phyloP scores from a whole-genome alignment of 2,329 filamentous ascomycete species.

The Fusarium foetens region DNA sequence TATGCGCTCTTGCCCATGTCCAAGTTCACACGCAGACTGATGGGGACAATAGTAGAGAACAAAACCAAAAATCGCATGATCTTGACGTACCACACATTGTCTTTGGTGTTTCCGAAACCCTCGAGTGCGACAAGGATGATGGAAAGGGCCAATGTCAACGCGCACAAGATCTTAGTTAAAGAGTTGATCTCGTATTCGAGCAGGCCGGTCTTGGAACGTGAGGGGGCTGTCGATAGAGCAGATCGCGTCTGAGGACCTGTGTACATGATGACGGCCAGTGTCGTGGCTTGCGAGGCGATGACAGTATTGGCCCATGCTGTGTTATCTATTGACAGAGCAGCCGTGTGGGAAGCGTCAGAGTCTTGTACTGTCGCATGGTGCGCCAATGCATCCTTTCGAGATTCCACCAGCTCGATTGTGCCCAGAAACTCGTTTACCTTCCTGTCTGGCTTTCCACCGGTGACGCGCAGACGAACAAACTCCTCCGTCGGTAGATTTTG shows the following conservation, averaged over 20 bases:
- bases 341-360: conserved; percentile 62
- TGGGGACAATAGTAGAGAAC: conserved; percentile 99
- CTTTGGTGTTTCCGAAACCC: conserved; percentile 75
- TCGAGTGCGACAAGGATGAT: conserved; percentile 89
- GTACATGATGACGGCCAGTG: conserved; percentile 91
- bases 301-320: conserved; percentile 99
- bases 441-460: conserved; percentile 89
- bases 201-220: conserved; percentile 91
- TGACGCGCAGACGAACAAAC: conserved; percentile 75
- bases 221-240: conserved; percentile 89
- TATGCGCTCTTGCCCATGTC: conserved; percentile 98
- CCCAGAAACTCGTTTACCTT: conserved; percentile 96
- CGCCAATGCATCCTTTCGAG: conserved; percentile 59
- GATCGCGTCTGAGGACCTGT: conserved; percentile 95
- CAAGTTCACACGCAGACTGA: conserved; percentile 94
- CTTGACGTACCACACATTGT: conserved; percentile 88
- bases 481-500: conserved; percentile 80
- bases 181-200: conserved; percentile 97
- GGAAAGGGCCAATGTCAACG: conserved; percentile 86
- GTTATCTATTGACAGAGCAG: conserved; percentile 90
- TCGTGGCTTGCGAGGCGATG: conserved; percentile 89
- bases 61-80: conserved; percentile 98
- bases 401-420: conserved; percentile 79
- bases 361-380: conserved; percentile 50
- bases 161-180: conserved; percentile 93